phyloP scores from a whole-genome alignment of 2,329 filamentous ascomycete species.

The Arthrobotrys entomopaga region DNA sequence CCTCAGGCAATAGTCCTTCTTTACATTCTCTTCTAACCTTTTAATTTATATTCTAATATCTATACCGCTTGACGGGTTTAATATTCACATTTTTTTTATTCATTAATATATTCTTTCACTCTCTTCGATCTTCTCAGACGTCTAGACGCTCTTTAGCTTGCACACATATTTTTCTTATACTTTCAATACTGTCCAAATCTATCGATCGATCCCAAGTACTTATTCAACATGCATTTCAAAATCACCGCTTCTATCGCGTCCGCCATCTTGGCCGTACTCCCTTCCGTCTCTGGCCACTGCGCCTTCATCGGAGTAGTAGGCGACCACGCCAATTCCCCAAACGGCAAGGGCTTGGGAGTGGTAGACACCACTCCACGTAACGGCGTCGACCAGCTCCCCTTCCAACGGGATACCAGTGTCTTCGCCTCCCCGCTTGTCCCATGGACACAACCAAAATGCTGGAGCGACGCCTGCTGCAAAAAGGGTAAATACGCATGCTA shows the following conservation, averaged over 20 bases:
- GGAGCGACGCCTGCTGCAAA: constrained; percentile 6
- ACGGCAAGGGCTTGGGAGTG: neutral
- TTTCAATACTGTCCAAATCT: no score
- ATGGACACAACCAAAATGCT: constrained; percentile 1
- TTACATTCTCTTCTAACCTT: no score
- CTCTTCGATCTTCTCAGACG: no score
- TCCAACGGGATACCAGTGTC: constrained; percentile 11
- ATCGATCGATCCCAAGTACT: neutral
- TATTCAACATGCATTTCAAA: constrained; percentile 3
- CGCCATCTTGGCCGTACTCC: neutral
- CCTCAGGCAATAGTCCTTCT: no score
- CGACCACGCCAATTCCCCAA: neutral
- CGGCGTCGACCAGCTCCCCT: constrained; percentile 5
- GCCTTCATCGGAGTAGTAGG: neutral
- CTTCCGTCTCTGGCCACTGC: neutral
- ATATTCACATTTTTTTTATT: no score
- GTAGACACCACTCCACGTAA: neutral
- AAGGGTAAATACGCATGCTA: constrained; percentile 8
- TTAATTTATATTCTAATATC: no score
- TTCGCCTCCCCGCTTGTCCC: constrained; percentile 1
- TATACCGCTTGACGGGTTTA: no score
- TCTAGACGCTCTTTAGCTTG: no score
- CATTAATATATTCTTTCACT: no score
- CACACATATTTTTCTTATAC: no score
- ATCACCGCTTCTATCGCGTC: neutral